A percentile compares a stretch with the other conserved stretches of the same genome.
Conservation (phyloP, 768 basidiomycete species). For the Tephrocybe sp. region DNA sequence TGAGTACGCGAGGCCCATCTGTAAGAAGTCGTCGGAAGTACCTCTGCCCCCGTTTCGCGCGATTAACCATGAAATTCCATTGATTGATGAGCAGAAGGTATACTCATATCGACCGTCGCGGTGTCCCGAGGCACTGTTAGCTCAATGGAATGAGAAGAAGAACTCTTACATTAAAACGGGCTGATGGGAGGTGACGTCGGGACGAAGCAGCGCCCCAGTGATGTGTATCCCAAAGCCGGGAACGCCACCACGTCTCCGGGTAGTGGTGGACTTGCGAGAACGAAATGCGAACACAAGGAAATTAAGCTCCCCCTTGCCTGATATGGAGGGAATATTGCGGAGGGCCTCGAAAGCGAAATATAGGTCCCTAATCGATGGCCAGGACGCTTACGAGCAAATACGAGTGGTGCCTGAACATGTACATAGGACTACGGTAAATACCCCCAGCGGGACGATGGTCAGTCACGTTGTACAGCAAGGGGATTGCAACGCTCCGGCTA, state of each 20-base stretch:
- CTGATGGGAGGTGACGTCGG: conserved; percentile 26
- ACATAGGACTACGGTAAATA: neutral
- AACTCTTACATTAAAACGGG: conserved; percentile 27
- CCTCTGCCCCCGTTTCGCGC: conserved; percentile 32
- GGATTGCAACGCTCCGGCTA: neutral
- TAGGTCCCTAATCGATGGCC: neutral
- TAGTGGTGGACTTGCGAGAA: neutral
- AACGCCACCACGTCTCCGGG: neutral
- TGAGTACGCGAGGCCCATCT: conserved; percentile 23
- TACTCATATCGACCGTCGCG: conserved; percentile 32
- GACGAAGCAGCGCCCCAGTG: conserved; percentile 34
- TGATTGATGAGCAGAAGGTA: conserved; percentile 22
- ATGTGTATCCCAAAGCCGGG: conserved; percentile 6
- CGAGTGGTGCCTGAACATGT: conserved; percentile 5
- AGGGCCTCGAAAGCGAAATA: neutral
- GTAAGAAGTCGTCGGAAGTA: conserved; percentile 24
- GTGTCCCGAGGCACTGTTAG: conserved; percentile 36
- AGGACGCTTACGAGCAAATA: conserved; percentile 11
- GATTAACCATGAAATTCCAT: conserved; percentile 40
- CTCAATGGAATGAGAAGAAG: conserved; percentile 28
- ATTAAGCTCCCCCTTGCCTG: conserved; percentile 6
- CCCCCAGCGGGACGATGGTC: conserved; percentile 8
- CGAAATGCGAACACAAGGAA: conserved; percentile 7
- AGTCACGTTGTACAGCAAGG: conserved; percentile 1
- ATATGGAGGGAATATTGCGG: neutral